phyloP scores from a whole-genome alignment of 768 basidiomycete genomes.

The Lentinus brumalis region DNA sequence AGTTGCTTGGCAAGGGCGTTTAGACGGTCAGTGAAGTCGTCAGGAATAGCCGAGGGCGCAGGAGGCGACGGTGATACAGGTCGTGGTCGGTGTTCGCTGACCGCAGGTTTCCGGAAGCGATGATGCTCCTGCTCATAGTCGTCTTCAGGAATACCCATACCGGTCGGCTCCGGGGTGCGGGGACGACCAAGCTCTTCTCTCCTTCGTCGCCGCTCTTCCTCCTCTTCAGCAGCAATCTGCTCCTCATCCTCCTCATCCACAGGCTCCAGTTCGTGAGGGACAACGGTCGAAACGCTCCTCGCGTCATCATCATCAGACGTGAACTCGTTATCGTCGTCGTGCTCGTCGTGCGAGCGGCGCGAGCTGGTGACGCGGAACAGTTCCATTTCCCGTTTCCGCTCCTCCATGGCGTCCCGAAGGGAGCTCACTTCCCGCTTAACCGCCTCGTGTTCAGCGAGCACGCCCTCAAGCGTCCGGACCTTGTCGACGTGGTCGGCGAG shows the following conservation, averaged over 20 bases:
- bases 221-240: constrained; percentile 42
- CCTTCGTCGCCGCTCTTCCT: constrained; percentile 49
- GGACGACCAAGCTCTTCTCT: constrained; percentile 68
- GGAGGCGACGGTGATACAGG: constrained; percentile 28
- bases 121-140: constrained; percentile 42
- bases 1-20: constrained; percentile 68
- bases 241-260: constrained; percentile 80
- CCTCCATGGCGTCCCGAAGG: constrained; percentile 73
- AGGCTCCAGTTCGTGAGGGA: constrained; percentile 67
- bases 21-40: constrained; percentile 66
- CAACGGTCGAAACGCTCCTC: constrained; percentile 70
- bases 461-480: constrained; percentile 78
- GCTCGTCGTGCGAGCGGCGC: constrained; percentile 23
- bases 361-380: constrained; percentile 32
- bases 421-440: constrained; percentile 77
- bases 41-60: constrained; percentile 36
- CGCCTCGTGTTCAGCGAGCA: constrained; percentile 81
- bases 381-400: constrained; percentile 55
- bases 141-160: constrained; percentile 51
- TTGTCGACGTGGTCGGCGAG: constrained; percentile 80
- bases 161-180: constrained; percentile 78
- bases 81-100: constrained; percentile 14
- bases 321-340: constrained; percentile 20
- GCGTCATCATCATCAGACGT: constrained; percentile 44
- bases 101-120: constrained; percentile 9